Percentiles rank a stretch among this genome's conserved stretches.
Evolutionary conservation across 441 rosid genomes (phyloP).

Genomic region (Macaranga tanarius): DNA sequence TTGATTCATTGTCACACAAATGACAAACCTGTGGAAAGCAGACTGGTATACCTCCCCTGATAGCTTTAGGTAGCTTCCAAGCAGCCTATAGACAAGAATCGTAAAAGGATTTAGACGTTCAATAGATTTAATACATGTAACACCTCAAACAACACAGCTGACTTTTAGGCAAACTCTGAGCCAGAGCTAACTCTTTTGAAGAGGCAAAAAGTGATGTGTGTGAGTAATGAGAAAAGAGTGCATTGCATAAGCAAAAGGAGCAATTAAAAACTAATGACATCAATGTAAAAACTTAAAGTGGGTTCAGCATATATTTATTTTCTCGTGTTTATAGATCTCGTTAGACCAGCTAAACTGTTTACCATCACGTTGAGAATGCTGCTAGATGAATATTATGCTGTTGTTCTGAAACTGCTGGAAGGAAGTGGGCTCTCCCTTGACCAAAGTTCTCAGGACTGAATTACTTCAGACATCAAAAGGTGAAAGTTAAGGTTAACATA

Average conservation of each 20-base stretch:
- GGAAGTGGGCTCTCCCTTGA: background rate
- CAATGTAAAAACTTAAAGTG: background rate
- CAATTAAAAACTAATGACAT: background rate
- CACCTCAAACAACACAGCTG: background rate
- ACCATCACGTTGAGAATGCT: background rate
- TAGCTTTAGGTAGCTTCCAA: constrained; percentile 66
- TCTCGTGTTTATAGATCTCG: background rate
- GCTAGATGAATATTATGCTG: constrained; percentile 1
- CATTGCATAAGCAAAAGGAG: background rate
- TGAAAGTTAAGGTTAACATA: background rate
- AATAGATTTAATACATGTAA: background rate
- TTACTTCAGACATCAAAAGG: background rate
- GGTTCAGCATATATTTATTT: background rate
- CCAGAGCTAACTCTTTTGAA: too few relatives aligned
- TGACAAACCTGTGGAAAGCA: constrained; percentile 86
- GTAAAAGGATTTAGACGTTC: background rate
- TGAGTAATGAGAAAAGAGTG: background rate
- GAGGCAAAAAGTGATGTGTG: background rate
- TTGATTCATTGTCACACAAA: constrained; percentile 26
- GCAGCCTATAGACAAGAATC: constrained; percentile 51
- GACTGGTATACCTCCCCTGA: constrained; percentile 91
- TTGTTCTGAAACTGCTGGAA: constrained; percentile 2
- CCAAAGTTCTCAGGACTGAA: constrained; percentile 11
- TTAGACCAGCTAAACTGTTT: constrained; percentile 13
- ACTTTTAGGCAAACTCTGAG: background rate